These are phyloP conservation scores for Persicaria maculosa DNA, from an alignment of 148 eudicot species.

Conservation along the genomic window DNA sequence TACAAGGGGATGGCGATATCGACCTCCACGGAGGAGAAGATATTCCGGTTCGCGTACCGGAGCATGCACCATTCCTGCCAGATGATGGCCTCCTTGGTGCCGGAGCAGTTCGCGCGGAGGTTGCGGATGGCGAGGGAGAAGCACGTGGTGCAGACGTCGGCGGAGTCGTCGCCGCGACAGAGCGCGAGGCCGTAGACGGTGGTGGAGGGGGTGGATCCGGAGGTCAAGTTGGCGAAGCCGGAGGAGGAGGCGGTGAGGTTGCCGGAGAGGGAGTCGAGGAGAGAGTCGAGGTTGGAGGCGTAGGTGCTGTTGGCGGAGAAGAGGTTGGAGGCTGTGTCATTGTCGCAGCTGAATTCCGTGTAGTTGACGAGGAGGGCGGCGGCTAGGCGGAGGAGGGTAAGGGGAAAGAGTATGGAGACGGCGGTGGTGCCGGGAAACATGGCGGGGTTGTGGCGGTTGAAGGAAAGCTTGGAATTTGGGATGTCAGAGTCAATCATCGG, in stretches of 20 bases:
- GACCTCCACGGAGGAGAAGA: background rate
- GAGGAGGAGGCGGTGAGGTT: background rate
- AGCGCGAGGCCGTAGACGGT: conserved; percentile 20
- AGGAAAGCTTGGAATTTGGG: background rate
- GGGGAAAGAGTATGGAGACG: background rate
- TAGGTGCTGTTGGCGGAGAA: conserved; percentile 5
- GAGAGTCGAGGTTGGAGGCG: conserved; percentile 9
- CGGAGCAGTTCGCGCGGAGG: conserved; percentile 7
- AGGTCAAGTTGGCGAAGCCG: conserved; percentile 11
- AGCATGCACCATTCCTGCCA: conserved; percentile 22
- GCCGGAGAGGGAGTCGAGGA: conserved; percentile 12
- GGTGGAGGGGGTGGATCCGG: conserved; percentile 3
- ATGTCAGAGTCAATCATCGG: too few species aligned
- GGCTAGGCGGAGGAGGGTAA: background rate
- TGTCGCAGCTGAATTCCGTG: background rate
- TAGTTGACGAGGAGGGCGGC: background rate
- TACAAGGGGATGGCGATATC: background rate
- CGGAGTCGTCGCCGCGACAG: conserved; percentile 20
- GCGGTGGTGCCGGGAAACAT: background rate
- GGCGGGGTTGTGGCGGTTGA: background rate
- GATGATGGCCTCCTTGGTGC: conserved; percentile 8
- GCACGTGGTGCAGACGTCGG: conserved; percentile 7
- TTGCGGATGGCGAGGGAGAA: conserved; percentile 2
- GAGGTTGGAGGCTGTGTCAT: background rate
- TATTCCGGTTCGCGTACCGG: conserved; percentile 16